Evolutionary conservation across 805 yeast species (phyloP), one percentile per base, ranked within the genome.

Genomic region (Priceomyces medius): DNA sequence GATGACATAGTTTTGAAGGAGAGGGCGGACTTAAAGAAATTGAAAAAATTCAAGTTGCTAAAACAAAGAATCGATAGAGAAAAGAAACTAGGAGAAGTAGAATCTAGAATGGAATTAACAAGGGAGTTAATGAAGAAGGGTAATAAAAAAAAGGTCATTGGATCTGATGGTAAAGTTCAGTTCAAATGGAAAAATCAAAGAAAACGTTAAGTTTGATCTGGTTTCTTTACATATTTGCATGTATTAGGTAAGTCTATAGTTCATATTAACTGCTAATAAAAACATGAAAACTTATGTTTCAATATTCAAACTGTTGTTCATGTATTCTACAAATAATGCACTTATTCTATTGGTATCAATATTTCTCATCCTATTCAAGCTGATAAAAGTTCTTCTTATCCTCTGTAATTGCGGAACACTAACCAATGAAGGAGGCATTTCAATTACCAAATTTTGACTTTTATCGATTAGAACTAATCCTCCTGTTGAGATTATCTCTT

Each of bases 111-210:
- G 80, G 86, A 85, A 42, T 53, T 78, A 42, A 95, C 89, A 54
- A 80, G 85, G 46, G 95, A 90, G 56, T 74, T 89, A 41, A 88
- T 91, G 96, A 88, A 88, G 61, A 85, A 82, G 50, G 98, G 98
- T 0, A 79, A 81, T 46, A 87, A 86, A 66, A 85, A 83, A 75
- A 89, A 89, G 68, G 61, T 84, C 4, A 71, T 75, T 2, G 84
- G 75, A 42, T 67, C 74, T 12, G 74, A 79, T 24, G 98, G 98
- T 3, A 76, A 77, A 42, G 77, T 78, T 0, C 71, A 75, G 2
- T 93, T 78, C 68, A 88, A 88, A 66, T 91, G 97, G 96, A 87
- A 83, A 59, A 84, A 78, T 51, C 80, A 80, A 56, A 76, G 95
- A 59, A 86, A 85, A 64, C 59, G 72, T 46, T 77, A 52, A 53